Percentiles rank a stretch among this genome's conserved stretches.
Evolutionary conservation across 257 asterid species (phyloP).

Genomic region (Petrea volubilis): DNA sequence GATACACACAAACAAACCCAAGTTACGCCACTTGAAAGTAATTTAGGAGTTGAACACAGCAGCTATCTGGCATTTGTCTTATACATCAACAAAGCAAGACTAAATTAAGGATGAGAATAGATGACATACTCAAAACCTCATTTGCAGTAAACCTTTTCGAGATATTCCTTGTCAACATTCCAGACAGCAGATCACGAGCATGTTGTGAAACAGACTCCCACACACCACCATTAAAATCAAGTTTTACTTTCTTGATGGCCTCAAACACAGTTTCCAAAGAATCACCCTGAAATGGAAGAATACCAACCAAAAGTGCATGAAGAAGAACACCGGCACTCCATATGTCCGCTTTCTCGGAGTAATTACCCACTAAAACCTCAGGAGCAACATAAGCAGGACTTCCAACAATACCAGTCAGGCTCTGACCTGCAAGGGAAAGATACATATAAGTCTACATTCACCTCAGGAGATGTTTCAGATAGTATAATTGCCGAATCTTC

Average conservation of each 20-base stretch:
- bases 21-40: background rate
- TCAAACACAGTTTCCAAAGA: constrained; percentile 50
- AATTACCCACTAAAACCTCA: constrained; percentile 57
- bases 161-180: constrained; percentile 48
- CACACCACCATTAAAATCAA: constrained; percentile 38
- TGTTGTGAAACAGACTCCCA: constrained; percentile 52
- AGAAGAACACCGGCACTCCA: constrained; percentile 65
- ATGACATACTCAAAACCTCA: constrained; percentile 55
- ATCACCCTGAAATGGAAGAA: constrained; percentile 56
- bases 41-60: background rate
- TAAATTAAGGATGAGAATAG: background rate
- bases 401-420: constrained; percentile 49
- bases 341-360: constrained; percentile 57
- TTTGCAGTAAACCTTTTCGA: constrained; percentile 45
- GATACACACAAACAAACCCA: background rate
- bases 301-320: constrained; percentile 55
- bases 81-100: constrained; percentile 1
- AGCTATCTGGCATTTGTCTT: background rate
- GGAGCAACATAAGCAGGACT: constrained; percentile 71
- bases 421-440: constrained; percentile 40
- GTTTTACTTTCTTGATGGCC: constrained; percentile 50
- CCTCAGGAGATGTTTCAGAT: background rate
- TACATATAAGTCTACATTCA: background rate
- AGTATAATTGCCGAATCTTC: background rate
- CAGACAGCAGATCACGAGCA: constrained; percentile 50